Evolutionary conservation across 140 eudicot genomes (phyloP).

Genomic region (Flaveria floridana): DNA sequence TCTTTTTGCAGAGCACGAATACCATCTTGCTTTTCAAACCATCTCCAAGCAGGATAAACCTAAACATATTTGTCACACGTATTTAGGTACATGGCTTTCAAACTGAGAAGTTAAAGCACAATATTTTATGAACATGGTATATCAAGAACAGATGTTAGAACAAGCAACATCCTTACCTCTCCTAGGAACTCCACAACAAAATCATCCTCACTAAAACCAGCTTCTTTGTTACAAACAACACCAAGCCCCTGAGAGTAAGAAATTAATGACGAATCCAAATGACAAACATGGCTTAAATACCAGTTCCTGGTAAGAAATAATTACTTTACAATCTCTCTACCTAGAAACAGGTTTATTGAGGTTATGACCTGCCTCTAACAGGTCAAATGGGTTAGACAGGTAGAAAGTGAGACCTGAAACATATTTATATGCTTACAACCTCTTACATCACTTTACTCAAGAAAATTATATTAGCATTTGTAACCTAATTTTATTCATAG

Average conservation of each 20-base stretch:
- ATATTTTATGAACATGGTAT: slow-evolving; percentile 6
- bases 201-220: slow-evolving; percentile 81
- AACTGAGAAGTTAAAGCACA: neutral
- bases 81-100: neutral
- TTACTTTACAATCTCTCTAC: neutral
- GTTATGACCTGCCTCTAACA: neutral
- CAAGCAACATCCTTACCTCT: slow-evolving; percentile 62
- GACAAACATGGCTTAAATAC: slow-evolving; percentile 9
- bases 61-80: slow-evolving; percentile 13
- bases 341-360: neutral
- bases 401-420: neutral
- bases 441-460: neutral
- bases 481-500: neutral
- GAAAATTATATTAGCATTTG: neutral
- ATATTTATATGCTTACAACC: neutral
- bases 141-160: neutral
- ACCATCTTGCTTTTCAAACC: slow-evolving; percentile 99
- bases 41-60: slow-evolving; percentile 99
- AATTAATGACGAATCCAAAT: slow-evolving; percentile 7
- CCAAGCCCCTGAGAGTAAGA: slow-evolving; percentile 80
- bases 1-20: slow-evolving; percentile 85
- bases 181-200: slow-evolving; percentile 97
- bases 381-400: neutral
- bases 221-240: slow-evolving; percentile 93
- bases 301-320: neutral